Evolutionary conservation across 345 rosid genomes (phyloP).

Genomic region (Gossypium thurberi): DNA sequence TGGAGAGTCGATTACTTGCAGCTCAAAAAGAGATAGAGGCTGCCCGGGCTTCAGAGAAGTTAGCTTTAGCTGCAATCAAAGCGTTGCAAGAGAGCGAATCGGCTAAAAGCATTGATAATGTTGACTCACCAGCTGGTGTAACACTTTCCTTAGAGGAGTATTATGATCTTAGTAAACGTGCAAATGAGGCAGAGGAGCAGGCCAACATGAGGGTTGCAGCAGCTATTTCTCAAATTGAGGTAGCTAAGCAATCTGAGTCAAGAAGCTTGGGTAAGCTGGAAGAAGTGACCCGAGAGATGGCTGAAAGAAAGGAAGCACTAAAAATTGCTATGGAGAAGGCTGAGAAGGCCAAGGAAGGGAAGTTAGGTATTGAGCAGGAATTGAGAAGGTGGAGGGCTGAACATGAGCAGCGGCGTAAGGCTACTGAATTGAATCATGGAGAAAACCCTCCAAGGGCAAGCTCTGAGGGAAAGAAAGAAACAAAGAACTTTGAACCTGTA

Average conservation of each 20-base stretch:
- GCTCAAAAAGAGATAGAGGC: constrained; percentile 3
- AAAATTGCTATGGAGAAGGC: not conserved
- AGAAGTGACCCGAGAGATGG: not conserved
- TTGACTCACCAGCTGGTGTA: not conserved
- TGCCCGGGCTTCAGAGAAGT: not conserved
- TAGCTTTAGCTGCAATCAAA: constrained; percentile 1
- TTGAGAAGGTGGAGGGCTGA: constrained; percentile 1
- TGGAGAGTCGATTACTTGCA: not conserved
- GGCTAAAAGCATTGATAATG: not conserved
- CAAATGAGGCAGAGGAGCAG: not conserved
- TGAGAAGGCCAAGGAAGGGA: constrained; percentile 3
- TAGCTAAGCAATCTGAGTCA: not conserved
- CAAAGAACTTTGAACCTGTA: not conserved
- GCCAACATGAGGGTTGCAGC: not conserved
- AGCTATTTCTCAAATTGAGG: not conserved
- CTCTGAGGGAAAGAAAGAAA: not conserved
- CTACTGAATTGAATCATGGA: not conserved
- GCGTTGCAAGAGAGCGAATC: not conserved
- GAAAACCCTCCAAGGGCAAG: not conserved
- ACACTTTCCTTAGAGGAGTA: constrained; percentile 3
- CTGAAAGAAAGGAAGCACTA: not conserved
- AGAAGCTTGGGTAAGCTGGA: not conserved
- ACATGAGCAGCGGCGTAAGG: constrained; percentile 4
- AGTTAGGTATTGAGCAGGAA: not conserved
- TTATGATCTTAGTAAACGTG: not conserved